These are phyloP conservation scores for Calycina marina DNA, from an alignment of 2,329 filamentous ascomycete species.

Conservation along the genomic window DNA sequence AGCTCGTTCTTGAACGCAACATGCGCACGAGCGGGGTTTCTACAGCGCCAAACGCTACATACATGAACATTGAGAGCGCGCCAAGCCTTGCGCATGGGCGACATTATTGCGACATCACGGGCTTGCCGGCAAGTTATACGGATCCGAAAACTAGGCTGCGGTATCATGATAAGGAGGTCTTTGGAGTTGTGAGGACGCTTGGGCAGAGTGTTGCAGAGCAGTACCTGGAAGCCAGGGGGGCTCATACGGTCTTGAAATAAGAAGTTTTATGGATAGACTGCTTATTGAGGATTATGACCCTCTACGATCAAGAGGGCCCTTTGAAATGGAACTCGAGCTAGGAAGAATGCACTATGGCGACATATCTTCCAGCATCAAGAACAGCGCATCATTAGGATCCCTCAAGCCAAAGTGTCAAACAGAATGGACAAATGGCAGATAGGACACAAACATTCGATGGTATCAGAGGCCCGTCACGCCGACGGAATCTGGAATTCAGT, in stretches of 20 bases:
- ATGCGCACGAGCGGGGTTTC: slow-evolving; percentile 30
- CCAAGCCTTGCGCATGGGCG: slow-evolving; percentile 74
- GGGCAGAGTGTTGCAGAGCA: slow-evolving; percentile 74
- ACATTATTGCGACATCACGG: slow-evolving; percentile 93
- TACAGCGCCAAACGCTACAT: slow-evolving; percentile 58
- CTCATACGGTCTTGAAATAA: slow-evolving; percentile 57
- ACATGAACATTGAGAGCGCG: slow-evolving; percentile 92
- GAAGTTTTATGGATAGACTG: neutral
- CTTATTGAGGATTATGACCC: too few species aligned
- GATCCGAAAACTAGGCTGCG: slow-evolving; percentile 90
- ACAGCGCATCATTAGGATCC: too few species aligned
- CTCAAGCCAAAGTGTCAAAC: too few species aligned
- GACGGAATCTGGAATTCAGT: too few species aligned
- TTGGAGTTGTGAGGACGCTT: slow-evolving; percentile 64
- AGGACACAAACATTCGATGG: too few species aligned
- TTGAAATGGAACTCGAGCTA: too few species aligned
- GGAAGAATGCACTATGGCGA: too few species aligned
- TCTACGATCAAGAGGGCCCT: too few species aligned
- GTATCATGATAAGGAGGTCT: slow-evolving; percentile 89
- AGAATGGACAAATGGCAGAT: too few species aligned
- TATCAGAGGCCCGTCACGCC: too few species aligned
- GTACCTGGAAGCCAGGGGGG: slow-evolving; percentile 78
- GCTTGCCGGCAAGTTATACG: slow-evolving; percentile 76
- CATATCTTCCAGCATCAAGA: too few species aligned
- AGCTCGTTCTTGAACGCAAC: slow-evolving; percentile 78